Base-by-base conservation (phyloP, 2,329 filamentous ascomycete genomes). In the Fusarium setosum region DNA sequence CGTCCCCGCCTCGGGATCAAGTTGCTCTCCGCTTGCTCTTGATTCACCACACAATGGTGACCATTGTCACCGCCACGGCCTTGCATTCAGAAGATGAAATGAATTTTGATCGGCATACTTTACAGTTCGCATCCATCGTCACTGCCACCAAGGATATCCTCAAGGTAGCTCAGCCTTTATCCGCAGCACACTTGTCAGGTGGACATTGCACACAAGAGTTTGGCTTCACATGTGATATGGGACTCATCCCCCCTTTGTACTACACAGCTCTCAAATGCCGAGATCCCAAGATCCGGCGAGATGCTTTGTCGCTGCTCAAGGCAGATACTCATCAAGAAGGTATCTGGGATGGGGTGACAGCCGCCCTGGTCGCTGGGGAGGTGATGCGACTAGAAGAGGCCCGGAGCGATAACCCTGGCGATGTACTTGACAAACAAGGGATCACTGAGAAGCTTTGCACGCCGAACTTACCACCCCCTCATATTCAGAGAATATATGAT, bases 211-310 rank as follows among this genome's bases (percentile, higher is more conserved):
- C 41, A 7, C 6, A 38, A 32, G 6, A 47, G 6, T 55, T 40
- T 17, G 45, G 29, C 4, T 55, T 48, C 21, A 55, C 41, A 20
- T 48, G 42, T 18, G 52, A 55, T 18, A 6, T 48, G 4, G 52
- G 52, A n/a, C 23, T 55, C 26, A 15, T 48, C 37, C 52, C 41
- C 17, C 29, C 20, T 23, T 32, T 55, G 12, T 55, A 55, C 52
- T 55, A 55, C 23, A 48, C 42, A 34, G 52, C 52, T 8, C 42
- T 55, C 4, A 55, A 55, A 21, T 55, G 52, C 42, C 52, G 41
- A 17, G 34, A 55, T 40, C 34, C 34, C 3, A 4, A 20, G 31
- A 48, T 55, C 11, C 45, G 52, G 13, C 10, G 34, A 9, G 41
- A 55, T 3, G 52, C 52, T n/a, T 32, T 55, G 34, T 48, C 41